phyloP scores from a whole-genome alignment of 192 early-diverging fungal genomes.

The Entophlyctis luteolus region DNA sequence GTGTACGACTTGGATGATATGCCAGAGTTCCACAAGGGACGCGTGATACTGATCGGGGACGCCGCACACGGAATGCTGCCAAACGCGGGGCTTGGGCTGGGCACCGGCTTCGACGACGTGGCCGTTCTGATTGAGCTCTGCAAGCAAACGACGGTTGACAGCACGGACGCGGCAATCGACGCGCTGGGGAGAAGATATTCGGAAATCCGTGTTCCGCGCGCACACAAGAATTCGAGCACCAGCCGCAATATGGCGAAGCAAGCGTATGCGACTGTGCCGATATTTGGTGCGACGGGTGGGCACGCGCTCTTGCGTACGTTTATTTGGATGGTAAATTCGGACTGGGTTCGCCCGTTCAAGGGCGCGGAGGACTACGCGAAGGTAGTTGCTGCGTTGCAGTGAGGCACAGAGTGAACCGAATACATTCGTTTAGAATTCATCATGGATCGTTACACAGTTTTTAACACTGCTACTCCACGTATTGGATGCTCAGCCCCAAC shows the following conservation, averaged over 20 bases:
- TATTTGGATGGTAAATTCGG: neutral
- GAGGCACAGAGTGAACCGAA: no score
- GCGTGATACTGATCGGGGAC: slow-evolving; percentile 18
- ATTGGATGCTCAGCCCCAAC: slow-evolving; percentile 27
- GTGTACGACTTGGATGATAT: slow-evolving; percentile 12
- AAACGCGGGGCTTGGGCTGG: slow-evolving; percentile 30
- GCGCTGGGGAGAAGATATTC: neutral
- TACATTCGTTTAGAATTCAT: neutral
- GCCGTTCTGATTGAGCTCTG: slow-evolving; percentile 25
- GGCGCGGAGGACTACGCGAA: neutral
- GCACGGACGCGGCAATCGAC: neutral
- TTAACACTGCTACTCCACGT: slow-evolving; percentile 19
- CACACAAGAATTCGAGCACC: neutral
- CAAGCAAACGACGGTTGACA: neutral
- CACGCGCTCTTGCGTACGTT: neutral
- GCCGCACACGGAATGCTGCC: slow-evolving; percentile 31
- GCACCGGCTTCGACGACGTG: slow-evolving; percentile 26
- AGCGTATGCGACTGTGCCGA: neutral
- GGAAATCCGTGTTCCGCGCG: neutral
- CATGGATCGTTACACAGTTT: neutral
- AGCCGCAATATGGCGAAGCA: slow-evolving; percentile 10
- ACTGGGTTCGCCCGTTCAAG: neutral
- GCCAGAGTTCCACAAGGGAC: slow-evolving; percentile 10
- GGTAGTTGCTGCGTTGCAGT: no score
- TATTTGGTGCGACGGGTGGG: neutral